Conservation (phyloP, 176 grass and related monocot genomes). For the Hsuehochloa calcarea region DNA sequence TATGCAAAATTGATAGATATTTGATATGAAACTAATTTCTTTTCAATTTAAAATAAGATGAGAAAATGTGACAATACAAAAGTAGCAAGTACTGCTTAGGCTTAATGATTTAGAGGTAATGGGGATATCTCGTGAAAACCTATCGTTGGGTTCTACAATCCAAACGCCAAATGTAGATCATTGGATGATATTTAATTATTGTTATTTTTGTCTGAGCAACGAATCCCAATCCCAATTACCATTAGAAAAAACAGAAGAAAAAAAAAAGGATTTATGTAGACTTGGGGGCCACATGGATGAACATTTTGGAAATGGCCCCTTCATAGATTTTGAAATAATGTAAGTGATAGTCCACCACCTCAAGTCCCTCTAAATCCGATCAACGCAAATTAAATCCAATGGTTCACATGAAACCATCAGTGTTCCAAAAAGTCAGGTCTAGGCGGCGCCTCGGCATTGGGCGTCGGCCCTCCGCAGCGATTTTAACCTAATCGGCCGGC, state of each 20-base stretch:
- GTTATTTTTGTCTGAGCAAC: background rate
- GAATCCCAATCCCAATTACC: background rate
- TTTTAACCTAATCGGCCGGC: too few species aligned
- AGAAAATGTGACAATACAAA: slow-evolving; percentile 5
- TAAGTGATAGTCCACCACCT: background rate
- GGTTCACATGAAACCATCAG: background rate
- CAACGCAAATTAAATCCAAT: slow-evolving; percentile 15
- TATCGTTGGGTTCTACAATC: slow-evolving; percentile 8
- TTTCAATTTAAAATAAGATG: background rate
- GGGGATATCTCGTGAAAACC: background rate
- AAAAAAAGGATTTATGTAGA: background rate
- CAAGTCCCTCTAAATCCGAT: background rate
- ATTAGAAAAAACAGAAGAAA: background rate
- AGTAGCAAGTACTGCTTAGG: background rate
- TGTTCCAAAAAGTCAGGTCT: too few species aligned
- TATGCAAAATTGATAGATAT: background rate
- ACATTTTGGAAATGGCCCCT: slow-evolving; percentile 1
- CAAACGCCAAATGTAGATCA: background rate
- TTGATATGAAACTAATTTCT: slow-evolving; percentile 1
- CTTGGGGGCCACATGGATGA: background rate
- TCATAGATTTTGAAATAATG: background rate
- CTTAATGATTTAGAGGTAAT: background rate
- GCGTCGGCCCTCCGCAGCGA: too few species aligned
- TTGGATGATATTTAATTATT: background rate
- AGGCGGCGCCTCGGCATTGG: too few species aligned